Base-by-base conservation (phyloP, 2,329 filamentous ascomycete genomes). In the Monilinia fructicola region DNA sequence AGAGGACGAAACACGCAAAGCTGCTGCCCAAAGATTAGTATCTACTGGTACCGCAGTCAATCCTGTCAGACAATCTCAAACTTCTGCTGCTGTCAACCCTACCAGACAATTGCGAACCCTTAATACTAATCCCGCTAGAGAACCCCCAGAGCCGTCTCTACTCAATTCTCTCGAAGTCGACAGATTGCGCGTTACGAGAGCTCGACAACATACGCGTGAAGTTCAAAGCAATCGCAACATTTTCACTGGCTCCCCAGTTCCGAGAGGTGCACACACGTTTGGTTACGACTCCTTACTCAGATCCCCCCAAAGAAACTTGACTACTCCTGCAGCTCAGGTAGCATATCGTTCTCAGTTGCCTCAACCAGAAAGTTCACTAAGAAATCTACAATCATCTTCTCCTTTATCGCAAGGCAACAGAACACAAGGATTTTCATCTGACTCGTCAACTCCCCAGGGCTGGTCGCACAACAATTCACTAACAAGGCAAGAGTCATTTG, bases 161-260 rank as follows among this genome's bases (percentile, higher is more conserved):
- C 12, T n/a, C 23, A 31, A n/a, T 14, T 52, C 60, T 50, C 14
- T 28, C 4, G 58, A 50, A 50, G n/a, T 31, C 35, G 18, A 61
- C 38, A 61, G n/a, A 26, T 23, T 61, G 44, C 31, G 28, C 4
- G 31, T 61, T 12, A 44, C 50, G 14, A 61, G 31, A 28, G 48
- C 23, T 52, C 10, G 9, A 14, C n/a, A 50, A 26, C 48, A 23
- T 50, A 50, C 53, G 18, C 28, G 28, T 5, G 53, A 38, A 42
- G 18, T 63, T 14, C 38, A 59, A 48, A 48, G 10, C 31, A 46
- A 59, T 23, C 44, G 31, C 4, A 61, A 28, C 31, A 65, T 59
- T 18, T 58, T n/a, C 31, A 65, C 12, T n/a, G 63, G 63, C n/a
- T 52, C 63, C 16, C 63, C 63, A 40, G 42, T 59, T 28, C 50